Evolutionary conservation across 106 monocot genomes (phyloP).

Genomic region (Apostasia shenzhenica): DNA sequence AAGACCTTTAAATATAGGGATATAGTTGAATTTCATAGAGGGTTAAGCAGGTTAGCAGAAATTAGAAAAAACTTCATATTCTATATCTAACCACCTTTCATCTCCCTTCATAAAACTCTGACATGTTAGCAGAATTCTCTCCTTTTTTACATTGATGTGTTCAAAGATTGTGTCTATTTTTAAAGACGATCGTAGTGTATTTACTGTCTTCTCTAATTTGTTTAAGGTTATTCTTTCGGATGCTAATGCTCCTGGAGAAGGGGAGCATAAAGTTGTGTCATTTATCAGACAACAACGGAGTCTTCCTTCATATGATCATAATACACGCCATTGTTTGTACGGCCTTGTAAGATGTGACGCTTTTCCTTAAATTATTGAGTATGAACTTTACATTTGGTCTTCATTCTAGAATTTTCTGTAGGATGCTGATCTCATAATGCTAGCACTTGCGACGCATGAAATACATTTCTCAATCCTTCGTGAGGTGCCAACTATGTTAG

Average conservation of each 20-base stretch:
- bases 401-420: constrained; percentile 2
- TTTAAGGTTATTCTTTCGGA: constrained; percentile 60
- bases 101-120: too few species aligned
- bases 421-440: constrained; percentile 79
- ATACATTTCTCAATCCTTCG: constrained; percentile 52
- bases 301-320: constrained; percentile 38
- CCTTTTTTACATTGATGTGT: too few species aligned
- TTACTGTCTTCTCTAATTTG: neutral
- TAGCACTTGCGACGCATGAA: constrained; percentile 66
- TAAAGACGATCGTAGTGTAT: too few species aligned
- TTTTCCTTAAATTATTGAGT: too few species aligned
- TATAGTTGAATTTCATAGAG: too few species aligned
- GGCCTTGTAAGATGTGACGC: constrained; percentile 36
- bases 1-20: too few species aligned
- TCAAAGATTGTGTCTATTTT: too few species aligned
- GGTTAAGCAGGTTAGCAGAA: too few species aligned
- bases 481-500: constrained; percentile 28
- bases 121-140: too few species aligned
- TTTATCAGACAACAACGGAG: constrained; percentile 44
- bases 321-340: constrained; percentile 57
- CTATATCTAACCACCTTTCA: too few species aligned
- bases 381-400: too few species aligned
- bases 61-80: too few species aligned
- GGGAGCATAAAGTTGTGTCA: constrained; percentile 58
- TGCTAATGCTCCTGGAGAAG: constrained; percentile 64